Conservation (phyloP, 2,329 filamentous ascomycete species). For the Periconia sp. region DNA sequence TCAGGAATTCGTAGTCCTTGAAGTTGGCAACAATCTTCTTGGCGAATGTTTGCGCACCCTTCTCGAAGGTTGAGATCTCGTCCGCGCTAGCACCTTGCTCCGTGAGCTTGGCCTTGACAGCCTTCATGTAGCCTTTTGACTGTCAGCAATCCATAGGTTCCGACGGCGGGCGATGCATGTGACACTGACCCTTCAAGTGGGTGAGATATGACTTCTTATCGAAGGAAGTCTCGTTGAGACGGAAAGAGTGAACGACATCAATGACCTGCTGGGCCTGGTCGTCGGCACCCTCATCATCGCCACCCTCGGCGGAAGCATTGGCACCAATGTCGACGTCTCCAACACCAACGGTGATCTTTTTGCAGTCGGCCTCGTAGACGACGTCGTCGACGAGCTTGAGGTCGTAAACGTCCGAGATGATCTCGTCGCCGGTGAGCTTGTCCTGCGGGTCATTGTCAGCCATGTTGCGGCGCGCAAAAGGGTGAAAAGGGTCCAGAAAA, state of each 20-base stretch:
- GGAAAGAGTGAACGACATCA: conserved; percentile 92
- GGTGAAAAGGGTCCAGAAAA: conserved; percentile 15
- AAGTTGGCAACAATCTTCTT: conserved; percentile 86
- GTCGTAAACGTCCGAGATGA: conserved; percentile 93
- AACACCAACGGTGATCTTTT: conserved; percentile 79
- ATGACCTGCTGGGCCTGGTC: conserved; percentile 75
- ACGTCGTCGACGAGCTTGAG: conserved; percentile 77
- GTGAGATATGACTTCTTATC: conserved; percentile 85
- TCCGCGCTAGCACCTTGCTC: conserved; percentile 63
- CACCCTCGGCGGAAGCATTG: conserved; percentile 95
- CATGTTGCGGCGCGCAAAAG: conserved; percentile 10
- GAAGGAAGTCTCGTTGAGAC: conserved; percentile 74
- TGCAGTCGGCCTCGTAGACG: conserved; percentile 89
- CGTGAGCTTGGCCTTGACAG: conserved; percentile 74
- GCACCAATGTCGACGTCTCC: conserved; percentile 84
- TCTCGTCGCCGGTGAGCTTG: conserved; percentile 85
- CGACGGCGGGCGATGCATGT: background rate
- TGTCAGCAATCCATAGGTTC: conserved; percentile 7
- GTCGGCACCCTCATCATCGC: conserved; percentile 74
- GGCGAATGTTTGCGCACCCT: conserved; percentile 69
- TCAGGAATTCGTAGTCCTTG: conserved; percentile 95
- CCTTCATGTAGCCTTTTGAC: conserved; percentile 81
- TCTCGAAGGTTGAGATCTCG: conserved; percentile 77
- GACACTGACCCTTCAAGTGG: conserved; percentile 76
- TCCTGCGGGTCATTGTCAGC: conserved; percentile 62